Evolutionary conservation across 208 protist species (phyloP), one percentile per base, ranked within the genome.

Genomic region (Naegleria lovaniensis): DNA sequence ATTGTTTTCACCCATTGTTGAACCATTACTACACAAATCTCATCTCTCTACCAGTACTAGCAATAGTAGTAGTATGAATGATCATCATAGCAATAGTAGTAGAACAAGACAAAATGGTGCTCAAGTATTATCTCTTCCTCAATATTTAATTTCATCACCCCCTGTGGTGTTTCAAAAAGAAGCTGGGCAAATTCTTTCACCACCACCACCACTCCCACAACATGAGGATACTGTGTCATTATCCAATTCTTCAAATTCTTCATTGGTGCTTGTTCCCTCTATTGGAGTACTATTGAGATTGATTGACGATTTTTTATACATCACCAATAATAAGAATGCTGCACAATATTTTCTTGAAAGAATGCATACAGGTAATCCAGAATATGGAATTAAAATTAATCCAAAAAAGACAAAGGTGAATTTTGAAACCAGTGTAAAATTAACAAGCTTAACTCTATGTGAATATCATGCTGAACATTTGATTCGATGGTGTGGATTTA

Each of bases 241-340:
- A 36, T 48, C 43, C 43, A 48, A 48, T 48, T 48, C 43, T 9
- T 19, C 25, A 4, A 84, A 84, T 40, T 40, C 29, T 84, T 84
- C 58, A 75, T 16, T 75, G 2, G 6, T 75, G 16, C 16, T 75
- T 3, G 25, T 75, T 16, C 4, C 13, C 6, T 19, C 76, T 6
- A 51, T 88, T 59, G 85, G 85, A 40, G 40, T 88, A 39, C 38
- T 88, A 39, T 13, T 88, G 16, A 22, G 85, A 25, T 38, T 88
- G 43, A 88, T 88, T 11, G 85, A 88, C 58, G 85, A 88, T 88
- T 88, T 88, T 58, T 39, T 88, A 58, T 88, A 59, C 36, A 22
- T 88, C 55, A 88, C 85, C 51, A 59, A 11, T 39, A 6, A 33
- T 15, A 13, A 88, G 25, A 22, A n/a, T 16, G 39, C 40, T 33